Conservation (phyloP, 352 stramenopile species). For the Blastocystis sp. region DNA sequence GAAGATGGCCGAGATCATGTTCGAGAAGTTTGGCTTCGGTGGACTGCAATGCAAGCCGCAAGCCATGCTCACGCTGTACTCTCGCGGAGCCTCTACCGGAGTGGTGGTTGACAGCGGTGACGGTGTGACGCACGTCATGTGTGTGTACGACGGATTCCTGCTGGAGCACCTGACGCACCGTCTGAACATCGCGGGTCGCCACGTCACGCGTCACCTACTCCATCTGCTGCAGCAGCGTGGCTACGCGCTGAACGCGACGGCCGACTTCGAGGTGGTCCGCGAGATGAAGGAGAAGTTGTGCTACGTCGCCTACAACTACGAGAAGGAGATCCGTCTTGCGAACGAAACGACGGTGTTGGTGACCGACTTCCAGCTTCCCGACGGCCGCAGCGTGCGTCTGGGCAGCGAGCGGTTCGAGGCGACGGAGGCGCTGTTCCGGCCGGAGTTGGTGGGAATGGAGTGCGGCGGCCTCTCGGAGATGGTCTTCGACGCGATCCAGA, state of each 20-base stretch:
- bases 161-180: constrained; percentile 76
- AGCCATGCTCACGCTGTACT: constrained; percentile 82
- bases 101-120: constrained; percentile 82
- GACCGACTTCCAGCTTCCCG: constrained; percentile 71
- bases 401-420: constrained; percentile 27
- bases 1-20: constrained; percentile 79
- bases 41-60: constrained; percentile 78
- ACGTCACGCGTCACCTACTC: constrained; percentile 86
- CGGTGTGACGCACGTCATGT: constrained; percentile 77
- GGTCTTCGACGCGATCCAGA: constrained; percentile 92
- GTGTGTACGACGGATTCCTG: constrained; percentile 77
- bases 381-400: constrained; percentile 67
- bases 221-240: constrained; percentile 78
- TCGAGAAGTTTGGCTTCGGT: constrained; percentile 80
- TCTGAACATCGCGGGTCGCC: constrained; percentile 77
- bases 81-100: constrained; percentile 69
- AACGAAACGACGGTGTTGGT: constrained; percentile 59
- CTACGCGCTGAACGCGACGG: constrained; percentile 79
- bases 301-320: constrained; percentile 79
- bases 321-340: constrained; percentile 72
- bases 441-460: constrained; percentile 88
- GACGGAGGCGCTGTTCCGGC: constrained; percentile 73
- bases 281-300: constrained; percentile 85
- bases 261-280: constrained; percentile 80
- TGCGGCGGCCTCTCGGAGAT: constrained; percentile 83